Evolutionary conservation across 768 basidiomycete genomes (phyloP).

Genomic region (Trametes cubensis): DNA sequence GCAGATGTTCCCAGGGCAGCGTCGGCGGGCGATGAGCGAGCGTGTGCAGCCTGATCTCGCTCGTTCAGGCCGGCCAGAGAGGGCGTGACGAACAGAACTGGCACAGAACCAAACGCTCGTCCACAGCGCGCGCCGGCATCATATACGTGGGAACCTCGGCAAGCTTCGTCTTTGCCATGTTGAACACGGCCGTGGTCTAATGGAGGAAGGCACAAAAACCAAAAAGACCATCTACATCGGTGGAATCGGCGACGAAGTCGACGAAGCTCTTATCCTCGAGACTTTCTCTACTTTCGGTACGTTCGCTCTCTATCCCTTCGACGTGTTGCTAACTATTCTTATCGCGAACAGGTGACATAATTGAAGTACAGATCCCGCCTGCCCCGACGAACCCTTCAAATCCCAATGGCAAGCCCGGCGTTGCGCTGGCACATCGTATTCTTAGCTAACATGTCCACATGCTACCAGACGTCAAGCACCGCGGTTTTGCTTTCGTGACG

Average conservation of each 20-base stretch:
- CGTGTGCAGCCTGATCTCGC: not conserved
- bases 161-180: constrained; percentile 19
- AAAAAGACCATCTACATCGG: constrained; percentile 89
- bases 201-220: constrained; percentile 84
- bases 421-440: constrained; percentile 12
- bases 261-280: constrained; percentile 76
- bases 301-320: constrained; percentile 28
- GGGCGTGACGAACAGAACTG: not conserved
- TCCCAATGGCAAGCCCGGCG: constrained; percentile 52
- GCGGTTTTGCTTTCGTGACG: constrained; percentile 94
- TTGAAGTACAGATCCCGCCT: constrained; percentile 87
- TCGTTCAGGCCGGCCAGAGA: too few relatives aligned
- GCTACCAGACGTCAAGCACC: constrained; percentile 70
- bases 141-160: constrained; percentile 25
- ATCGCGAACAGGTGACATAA: constrained; percentile 72
- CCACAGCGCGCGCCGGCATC: constrained; percentile 5
- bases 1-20: constrained; percentile 11
- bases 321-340: constrained; percentile 8
- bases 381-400: constrained; percentile 71
- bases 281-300: constrained; percentile 87
- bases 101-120: constrained; percentile 20
- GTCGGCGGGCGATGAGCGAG: not conserved
- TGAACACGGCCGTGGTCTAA: constrained; percentile 32
- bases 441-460: constrained; percentile 19
- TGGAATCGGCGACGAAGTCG: constrained; percentile 80